phyloP scores from a whole-genome alignment of 139 green algal species.

The Eudorina sp. region DNA sequence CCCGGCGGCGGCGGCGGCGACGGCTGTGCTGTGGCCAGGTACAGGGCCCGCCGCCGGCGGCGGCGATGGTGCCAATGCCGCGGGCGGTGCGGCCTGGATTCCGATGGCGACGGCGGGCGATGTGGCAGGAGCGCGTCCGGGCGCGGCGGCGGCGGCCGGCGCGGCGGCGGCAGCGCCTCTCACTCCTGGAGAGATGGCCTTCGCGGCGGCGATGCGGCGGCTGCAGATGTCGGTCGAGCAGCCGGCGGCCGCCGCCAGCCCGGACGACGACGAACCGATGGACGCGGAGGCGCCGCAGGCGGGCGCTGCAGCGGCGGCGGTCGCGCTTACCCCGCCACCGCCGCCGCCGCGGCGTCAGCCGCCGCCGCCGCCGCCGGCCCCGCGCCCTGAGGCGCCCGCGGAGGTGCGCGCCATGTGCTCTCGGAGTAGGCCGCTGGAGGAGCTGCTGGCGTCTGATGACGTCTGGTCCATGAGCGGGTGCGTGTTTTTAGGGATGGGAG shows the following conservation, averaged over 20 bases:
- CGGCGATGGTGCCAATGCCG: too few species aligned
- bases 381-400: background rate
- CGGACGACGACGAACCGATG: background rate
- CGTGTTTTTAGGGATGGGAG: too few species aligned
- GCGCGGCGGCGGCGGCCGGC: background rate
- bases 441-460: constrained; percentile 50
- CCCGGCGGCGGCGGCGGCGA: background rate
- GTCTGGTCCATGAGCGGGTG: constrained; percentile 63
- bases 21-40: background rate
- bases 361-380: background rate
- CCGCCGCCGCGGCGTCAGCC: background rate
- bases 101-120: too few species aligned
- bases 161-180: background rate
- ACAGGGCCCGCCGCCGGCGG: too few species aligned
- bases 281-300: background rate
- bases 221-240: background rate
- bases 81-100: too few species aligned
- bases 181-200: background rate
- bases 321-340: too few species aligned
- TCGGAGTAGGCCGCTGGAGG: constrained; percentile 32
- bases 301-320: too few species aligned
- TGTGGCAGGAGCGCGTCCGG: too few species aligned
- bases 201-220: background rate
- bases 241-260: background rate
- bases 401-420: background rate